Evolutionary conservation across 2,329 filamentous ascomycete species (phyloP).

Genomic region (Ceratocystiopsis sp.): DNA sequence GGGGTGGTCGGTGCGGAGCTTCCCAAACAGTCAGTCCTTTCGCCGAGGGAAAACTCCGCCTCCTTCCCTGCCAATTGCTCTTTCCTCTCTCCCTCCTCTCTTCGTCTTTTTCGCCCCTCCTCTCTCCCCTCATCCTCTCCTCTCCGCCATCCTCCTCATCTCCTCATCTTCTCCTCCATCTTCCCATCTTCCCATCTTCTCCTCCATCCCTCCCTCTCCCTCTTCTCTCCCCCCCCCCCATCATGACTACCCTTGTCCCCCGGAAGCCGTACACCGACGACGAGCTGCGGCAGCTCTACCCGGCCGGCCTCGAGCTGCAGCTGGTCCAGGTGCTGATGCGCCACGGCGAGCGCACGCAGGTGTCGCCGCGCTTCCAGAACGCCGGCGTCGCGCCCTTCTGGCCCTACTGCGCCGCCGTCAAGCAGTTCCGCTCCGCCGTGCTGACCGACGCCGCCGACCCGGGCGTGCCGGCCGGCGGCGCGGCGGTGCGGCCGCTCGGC

Average conservation of each 20-base stretch:
- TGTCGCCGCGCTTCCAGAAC: conserved; percentile 77
- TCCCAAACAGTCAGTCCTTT: too few species aligned
- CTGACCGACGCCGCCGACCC: conserved; percentile 23
- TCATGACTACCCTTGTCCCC: conserved; percentile 65
- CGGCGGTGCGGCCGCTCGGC: conserved; percentile 21
- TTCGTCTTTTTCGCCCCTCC: too few species aligned
- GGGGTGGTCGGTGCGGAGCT: too few species aligned
- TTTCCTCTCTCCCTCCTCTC: too few species aligned
- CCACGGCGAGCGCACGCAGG: conserved; percentile 69
- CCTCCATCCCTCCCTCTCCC: not conserved
- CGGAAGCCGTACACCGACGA: conserved; percentile 61
- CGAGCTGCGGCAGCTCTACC: conserved; percentile 71
- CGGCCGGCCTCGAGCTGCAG: conserved; percentile 60
- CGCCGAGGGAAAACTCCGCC: too few species aligned
- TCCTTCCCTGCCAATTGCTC: too few species aligned
- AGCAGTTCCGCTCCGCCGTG: conserved; percentile 43
- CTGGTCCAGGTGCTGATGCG: conserved; percentile 77
- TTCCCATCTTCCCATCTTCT: not conserved
- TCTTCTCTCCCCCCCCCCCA: not conserved
- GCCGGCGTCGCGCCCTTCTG: conserved; percentile 52
- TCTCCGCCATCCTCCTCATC: not conserved
- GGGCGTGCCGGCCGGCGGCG: conserved; percentile 25
- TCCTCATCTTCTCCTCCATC: not conserved
- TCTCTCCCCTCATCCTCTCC: not conserved
- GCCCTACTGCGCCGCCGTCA: conserved; percentile 76